Evolutionary conservation across 257 asterid genomes (phyloP).

Genomic region (Apocynum venetum): DNA sequence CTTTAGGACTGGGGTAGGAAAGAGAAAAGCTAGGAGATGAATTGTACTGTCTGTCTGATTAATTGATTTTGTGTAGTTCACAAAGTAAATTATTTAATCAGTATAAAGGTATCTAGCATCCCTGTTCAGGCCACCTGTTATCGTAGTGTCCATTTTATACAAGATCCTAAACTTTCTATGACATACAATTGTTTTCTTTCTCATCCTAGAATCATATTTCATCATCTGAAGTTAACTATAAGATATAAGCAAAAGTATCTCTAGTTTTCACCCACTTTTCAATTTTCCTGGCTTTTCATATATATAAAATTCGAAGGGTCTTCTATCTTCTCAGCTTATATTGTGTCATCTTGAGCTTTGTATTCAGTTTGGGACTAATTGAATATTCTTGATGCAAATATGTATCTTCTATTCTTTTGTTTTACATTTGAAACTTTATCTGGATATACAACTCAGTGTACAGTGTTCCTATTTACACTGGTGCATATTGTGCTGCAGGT

Average conservation of each 20-base stretch:
- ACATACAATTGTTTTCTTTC: background rate
- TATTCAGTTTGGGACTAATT: background rate
- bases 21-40: background rate
- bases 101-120: background rate
- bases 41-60: background rate
- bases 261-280: background rate
- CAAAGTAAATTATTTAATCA: background rate
- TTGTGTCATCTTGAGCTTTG: background rate
- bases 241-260: background rate
- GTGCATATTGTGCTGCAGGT: background rate
- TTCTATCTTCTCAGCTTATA: background rate
- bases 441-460: background rate
- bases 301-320: background rate
- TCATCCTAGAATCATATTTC: background rate
- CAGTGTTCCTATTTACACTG: background rate
- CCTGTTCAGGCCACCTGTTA: background rate
- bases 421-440: background rate
- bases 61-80: background rate
- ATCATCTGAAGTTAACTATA: background rate
- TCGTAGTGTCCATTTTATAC: background rate
- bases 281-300: background rate
- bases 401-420: background rate
- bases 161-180: background rate
- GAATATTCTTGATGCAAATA: background rate
- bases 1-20: background rate